These are phyloP conservation scores for Phialophora macrospora DNA, from an alignment of 2,329 filamentous ascomycete genomes.

Conservation along the genomic window DNA sequence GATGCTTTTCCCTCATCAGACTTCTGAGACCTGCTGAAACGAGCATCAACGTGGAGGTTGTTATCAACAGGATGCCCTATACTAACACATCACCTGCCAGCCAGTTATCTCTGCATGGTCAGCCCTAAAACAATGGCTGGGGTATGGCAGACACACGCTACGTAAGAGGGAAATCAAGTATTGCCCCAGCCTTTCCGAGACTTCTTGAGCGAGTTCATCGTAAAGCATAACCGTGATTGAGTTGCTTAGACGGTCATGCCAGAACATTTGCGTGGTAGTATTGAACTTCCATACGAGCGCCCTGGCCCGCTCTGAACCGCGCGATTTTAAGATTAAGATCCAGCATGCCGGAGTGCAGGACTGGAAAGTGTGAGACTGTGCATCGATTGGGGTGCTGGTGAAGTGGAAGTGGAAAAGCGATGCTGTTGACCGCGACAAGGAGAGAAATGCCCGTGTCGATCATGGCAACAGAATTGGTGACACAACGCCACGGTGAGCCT, in stretches of 20 bases:
- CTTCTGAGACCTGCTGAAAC: neutral
- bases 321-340: neutral
- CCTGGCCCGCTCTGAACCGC: neutral
- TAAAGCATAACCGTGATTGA: neutral
- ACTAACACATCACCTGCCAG: neutral
- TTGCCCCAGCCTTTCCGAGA: neutral
- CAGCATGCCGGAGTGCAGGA: too few species aligned
- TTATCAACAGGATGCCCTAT: neutral
- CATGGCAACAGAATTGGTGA: neutral
- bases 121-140: neutral
- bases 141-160: neutral
- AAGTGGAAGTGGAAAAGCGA: neutral
- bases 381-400: neutral
- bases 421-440: neutral
- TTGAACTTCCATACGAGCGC: neutral
- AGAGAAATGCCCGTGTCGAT: neutral
- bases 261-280: neutral
- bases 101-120: neutral
- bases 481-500: neutral
- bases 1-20: neutral
- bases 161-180: neutral
- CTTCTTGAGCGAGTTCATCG: neutral
- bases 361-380: neutral
- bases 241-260: neutral
- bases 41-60: neutral